phyloP scores from a whole-genome alignment of 2,329 filamentous ascomycete genomes.

The Venturia asperata region DNA sequence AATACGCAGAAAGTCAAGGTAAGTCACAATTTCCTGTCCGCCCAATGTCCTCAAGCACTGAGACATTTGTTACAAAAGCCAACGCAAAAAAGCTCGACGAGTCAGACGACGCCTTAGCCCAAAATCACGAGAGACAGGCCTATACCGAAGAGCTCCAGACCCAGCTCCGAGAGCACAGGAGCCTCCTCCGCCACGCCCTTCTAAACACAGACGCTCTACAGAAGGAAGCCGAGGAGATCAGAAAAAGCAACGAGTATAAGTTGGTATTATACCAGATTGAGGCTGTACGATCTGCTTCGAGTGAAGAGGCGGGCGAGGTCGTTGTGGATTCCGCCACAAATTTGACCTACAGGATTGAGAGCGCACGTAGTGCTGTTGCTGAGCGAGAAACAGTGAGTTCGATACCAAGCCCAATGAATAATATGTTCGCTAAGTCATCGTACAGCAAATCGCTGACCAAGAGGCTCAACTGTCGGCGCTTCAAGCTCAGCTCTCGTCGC shows the following conservation, averaged over 20 bases:
- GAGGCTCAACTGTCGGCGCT: constrained; percentile 6
- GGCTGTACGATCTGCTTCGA: constrained; percentile 20
- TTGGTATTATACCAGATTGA: constrained; percentile 23
- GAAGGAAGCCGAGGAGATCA: constrained; percentile 20
- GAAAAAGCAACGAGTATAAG: constrained; percentile 23
- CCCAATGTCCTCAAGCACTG: constrained; percentile 2
- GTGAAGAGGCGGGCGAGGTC: constrained; percentile 9
- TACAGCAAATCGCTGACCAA: not conserved
- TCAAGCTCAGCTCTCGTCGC: constrained; percentile 14
- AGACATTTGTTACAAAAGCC: constrained; percentile 14
- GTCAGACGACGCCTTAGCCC: constrained; percentile 18
- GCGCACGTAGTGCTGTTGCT: constrained; percentile 17
- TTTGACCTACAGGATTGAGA: constrained; percentile 23
- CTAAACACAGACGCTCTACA: constrained; percentile 11
- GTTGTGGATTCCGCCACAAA: constrained; percentile 22
- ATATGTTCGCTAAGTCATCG: not conserved
- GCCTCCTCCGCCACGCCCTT: constrained; percentile 25
- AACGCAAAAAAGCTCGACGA: constrained; percentile 11
- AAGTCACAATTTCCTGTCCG: constrained; percentile 1
- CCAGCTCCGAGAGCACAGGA: constrained; percentile 23
- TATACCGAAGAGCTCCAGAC: constrained; percentile 23
- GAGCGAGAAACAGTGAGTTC: constrained; percentile 22
- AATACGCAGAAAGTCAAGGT: constrained; percentile 16
- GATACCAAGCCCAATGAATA: not conserved
- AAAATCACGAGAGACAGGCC: constrained; percentile 22